Evolutionary conservation across 2,329 filamentous ascomycete species (phyloP).

Genomic region (Colletotrichum scovillei): DNA sequence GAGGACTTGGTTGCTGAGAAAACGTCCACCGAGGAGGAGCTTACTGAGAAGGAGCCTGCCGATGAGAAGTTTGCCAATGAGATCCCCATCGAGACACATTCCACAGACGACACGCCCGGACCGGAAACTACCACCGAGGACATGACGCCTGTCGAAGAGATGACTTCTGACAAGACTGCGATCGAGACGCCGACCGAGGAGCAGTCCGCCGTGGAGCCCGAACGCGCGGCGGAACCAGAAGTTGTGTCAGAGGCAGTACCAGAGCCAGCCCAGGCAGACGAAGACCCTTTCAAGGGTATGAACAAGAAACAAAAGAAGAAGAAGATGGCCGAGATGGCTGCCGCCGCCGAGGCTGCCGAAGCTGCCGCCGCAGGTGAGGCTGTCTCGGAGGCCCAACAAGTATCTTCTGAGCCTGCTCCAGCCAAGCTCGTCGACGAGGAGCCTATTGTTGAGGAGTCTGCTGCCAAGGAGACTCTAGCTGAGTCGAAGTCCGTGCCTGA

Average conservation of each 20-base stretch:
- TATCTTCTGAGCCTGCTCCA: not conserved
- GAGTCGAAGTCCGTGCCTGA: not conserved
- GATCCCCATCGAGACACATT: not conserved
- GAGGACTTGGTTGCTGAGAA: not conserved
- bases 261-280: not conserved
- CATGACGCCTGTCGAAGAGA: not conserved
- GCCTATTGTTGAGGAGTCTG: not conserved
- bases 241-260: not conserved
- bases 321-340: not conserved
- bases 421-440: not conserved
- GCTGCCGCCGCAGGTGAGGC: not conserved
- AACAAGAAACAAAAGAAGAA: not conserved
- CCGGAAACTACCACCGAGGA: not conserved
- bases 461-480: not conserved
- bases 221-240: not conserved
- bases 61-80: not conserved
- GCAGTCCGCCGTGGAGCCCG: not conserved
- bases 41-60: not conserved
- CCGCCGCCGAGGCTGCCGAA: not conserved
- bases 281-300: not conserved
- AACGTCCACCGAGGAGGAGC: not conserved
- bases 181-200: not conserved
- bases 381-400: not conserved
- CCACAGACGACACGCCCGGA: no score
- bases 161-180: not conserved